These are phyloP conservation scores for Lithospermum erythrorhizon DNA, from an alignment of 257 asterid species.

Conservation along the genomic window DNA sequence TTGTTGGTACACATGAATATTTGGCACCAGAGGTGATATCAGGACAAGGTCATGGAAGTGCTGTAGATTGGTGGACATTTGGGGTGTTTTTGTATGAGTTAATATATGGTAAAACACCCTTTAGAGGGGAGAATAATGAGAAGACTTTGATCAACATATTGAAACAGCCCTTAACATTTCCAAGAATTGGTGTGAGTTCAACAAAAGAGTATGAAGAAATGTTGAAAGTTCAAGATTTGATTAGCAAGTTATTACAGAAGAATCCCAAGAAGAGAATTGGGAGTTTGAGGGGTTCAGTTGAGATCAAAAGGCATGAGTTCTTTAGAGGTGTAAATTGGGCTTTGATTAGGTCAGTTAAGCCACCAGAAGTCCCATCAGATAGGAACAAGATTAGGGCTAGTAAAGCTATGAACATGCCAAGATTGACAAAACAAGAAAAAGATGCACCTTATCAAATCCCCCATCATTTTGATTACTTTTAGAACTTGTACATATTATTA, in stretches of 20 bases:
- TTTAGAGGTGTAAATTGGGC: constrained; percentile 82
- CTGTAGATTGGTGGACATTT: constrained; percentile 87
- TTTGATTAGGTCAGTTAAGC: constrained; percentile 37
- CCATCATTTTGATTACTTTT: constrained; percentile 38
- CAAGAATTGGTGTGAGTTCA: constrained; percentile 21
- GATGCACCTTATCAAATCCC: constrained; percentile 39
- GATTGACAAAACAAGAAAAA: constrained; percentile 29
- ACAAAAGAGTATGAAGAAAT: constrained; percentile 28
- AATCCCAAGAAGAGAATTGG: constrained; percentile 57
- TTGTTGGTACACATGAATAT: constrained; percentile 80
- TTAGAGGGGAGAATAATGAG: constrained; percentile 62
- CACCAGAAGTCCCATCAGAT: constrained; percentile 32
- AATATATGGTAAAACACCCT: constrained; percentile 54
- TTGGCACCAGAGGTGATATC: constrained; percentile 77
- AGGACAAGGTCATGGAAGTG: constrained; percentile 81
- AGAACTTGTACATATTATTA: constrained; percentile 12
- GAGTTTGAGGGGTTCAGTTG: constrained; percentile 56
- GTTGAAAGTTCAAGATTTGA: constrained; percentile 47
- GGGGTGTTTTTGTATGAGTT: constrained; percentile 63
- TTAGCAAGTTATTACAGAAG: constrained; percentile 41
- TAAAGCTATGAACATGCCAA: constrained; percentile 11
- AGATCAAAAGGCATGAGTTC: constrained; percentile 55
- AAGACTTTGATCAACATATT: constrained; percentile 55
- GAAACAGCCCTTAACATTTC: constrained; percentile 47
- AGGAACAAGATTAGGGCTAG: constrained; percentile 10